These are phyloP conservation scores for Ocimum tenuiflorum DNA, from an alignment of 257 asterid species.

Conservation along the genomic window DNA sequence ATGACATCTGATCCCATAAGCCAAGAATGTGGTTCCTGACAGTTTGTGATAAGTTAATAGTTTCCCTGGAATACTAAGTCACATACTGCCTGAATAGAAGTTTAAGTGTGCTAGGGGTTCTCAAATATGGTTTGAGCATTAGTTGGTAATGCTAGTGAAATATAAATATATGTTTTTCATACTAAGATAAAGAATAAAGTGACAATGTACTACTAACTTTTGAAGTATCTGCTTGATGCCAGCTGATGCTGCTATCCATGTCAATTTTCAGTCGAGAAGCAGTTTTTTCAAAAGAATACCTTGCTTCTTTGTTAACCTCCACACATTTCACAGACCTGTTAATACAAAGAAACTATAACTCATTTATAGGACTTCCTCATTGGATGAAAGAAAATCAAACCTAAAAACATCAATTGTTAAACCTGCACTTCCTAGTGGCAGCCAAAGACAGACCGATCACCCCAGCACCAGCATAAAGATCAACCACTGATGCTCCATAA, in stretches of 20 bases:
- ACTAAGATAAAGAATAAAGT: conserved; percentile 8
- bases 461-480: conserved; percentile 96
- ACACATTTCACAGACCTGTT: conserved; percentile 88
- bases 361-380: neutral
- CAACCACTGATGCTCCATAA: conserved; percentile 78
- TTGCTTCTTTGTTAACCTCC: conserved; percentile 90
- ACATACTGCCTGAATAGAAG: conserved; percentile 2
- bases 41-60: conserved; percentile 17
- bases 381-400: conserved; percentile 3
- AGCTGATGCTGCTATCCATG: conserved; percentile 68
- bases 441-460: conserved; percentile 91
- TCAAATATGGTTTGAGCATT: neutral
- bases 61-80: neutral
- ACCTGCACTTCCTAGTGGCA: conserved; percentile 80
- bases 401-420: conserved; percentile 17
- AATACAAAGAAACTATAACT: neutral
- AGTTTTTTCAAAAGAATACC: conserved; percentile 73
- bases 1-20: conserved; percentile 83
- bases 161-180: neutral
- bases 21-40: conserved; percentile 88
- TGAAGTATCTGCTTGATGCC: conserved; percentile 90
- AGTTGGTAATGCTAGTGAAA: neutral
- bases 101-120: neutral
- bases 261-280: conserved; percentile 61
- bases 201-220: conserved; percentile 40